Conservation (phyloP, 768 basidiomycete genomes). For the Zangia roseola region DNA sequence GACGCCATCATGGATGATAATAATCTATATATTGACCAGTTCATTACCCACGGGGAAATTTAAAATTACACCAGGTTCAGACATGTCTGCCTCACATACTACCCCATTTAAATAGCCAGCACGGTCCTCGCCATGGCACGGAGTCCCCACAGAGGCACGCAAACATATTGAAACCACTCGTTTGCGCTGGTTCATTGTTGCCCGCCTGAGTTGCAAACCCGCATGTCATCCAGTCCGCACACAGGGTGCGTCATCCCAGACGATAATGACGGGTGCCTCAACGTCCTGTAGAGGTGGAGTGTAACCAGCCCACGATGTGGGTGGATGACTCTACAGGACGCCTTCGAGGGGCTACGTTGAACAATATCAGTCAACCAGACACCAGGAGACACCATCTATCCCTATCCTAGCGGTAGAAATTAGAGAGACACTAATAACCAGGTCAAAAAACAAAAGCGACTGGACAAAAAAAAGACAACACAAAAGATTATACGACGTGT, state of each 20-base stretch:
- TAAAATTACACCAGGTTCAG: too few relatives aligned
- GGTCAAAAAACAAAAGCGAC: background rate
- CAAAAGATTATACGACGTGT: constrained; percentile 14
- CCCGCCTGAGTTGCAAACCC: constrained; percentile 3
- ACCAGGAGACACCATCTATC: too few relatives aligned
- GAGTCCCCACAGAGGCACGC: constrained; percentile 78
- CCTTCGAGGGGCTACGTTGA: background rate
- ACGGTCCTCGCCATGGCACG: constrained; percentile 67
- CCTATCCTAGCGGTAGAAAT: background rate
- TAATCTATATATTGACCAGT: too few relatives aligned
- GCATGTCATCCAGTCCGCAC: constrained; percentile 8
- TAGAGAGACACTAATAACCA: constrained; percentile 4
- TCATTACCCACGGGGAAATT: too few relatives aligned
- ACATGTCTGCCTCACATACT: constrained; percentile 81
- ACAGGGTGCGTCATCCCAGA: constrained; percentile 18
- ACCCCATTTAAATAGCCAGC: constrained; percentile 60
- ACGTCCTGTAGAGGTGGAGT: constrained; percentile 10
- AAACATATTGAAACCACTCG: constrained; percentile 43
- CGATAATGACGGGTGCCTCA: background rate
- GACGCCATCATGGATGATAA: constrained; percentile 12
- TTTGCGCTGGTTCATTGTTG: constrained; percentile 39
- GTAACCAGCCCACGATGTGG: background rate
- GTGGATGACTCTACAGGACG: constrained; percentile 8
- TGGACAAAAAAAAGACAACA: background rate
- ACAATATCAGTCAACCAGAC: background rate